Base-by-base conservation (phyloP, 768 basidiomycete genomes). In the Amyloporia xantha region DNA sequence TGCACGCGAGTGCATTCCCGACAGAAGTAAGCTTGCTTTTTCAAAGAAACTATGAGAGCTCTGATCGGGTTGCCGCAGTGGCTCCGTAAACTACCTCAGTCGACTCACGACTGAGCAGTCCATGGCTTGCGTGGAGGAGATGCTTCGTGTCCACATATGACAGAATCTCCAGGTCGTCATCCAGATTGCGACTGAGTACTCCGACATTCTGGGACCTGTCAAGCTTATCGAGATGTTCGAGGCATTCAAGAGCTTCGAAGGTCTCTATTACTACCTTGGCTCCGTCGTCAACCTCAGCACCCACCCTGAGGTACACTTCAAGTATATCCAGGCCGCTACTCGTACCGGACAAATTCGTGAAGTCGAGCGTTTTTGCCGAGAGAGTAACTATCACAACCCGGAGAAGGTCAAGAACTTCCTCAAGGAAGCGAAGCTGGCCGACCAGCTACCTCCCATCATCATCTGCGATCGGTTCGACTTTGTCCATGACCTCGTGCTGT, bases 401-500 rank as follows among this genome's bases (percentile, higher is more conserved):
- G 96, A 99, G 74, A 99, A 99, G 70, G 96, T 98, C 79, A 98
- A 99, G 78, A 99, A 99, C 71, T 98, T 97, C 85, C 82, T 97
- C 67, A 97, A 97, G 69, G 96, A 99, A 64, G 94, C 96, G 61
- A 94, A 96, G 62, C 83, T 99, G 24, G 71, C 83, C 30, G 96
- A 98, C 64, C 96, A 98, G 65, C 82, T 99, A 28, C 96, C 96
- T 3, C 84, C 98, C 58, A 99, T 98, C 74, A 98, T 99, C 56
- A 96, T 99, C 60, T 98, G 96, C 78, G 96, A 99, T 66, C 92
- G 96, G 33, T 99, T 98, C 76, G 95, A 96, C 76, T 98, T 97
- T 60, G 95, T 99, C 10, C 96, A 99, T 65, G 96, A 99, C 62
- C 83, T 99, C 53, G 95, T 99, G 38, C 81, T 99, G 20, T 99